phyloP scores from a whole-genome alignment of 176 grass and related monocot genomes.

The Oryza meyeriana region DNA sequence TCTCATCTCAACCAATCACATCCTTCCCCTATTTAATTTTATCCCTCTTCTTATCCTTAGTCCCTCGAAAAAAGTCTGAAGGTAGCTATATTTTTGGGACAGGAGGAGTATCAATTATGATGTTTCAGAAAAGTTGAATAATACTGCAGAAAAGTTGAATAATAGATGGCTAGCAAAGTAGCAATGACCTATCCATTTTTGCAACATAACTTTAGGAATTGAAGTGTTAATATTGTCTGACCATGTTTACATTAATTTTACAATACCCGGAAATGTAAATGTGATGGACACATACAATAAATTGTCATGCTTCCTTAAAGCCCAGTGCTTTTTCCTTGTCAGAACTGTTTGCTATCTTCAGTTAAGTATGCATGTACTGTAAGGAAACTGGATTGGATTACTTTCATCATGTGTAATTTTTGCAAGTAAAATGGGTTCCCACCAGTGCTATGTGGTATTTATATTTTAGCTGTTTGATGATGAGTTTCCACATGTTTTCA shows the following conservation, averaged over 20 bases:
- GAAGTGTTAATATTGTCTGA: neutral
- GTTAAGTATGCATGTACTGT: neutral
- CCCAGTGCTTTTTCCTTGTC: neutral
- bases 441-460: neutral
- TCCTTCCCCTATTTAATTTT: too few species aligned
- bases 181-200: neutral
- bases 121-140: neutral
- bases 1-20: too few species aligned
- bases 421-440: neutral
- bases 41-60: too few species aligned
- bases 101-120: neutral
- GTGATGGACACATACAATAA: neutral
- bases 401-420: neutral
- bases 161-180: neutral
- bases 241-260: neutral
- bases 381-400: neutral
- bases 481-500: constrained; percentile 44
- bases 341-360: neutral
- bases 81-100: too few species aligned
- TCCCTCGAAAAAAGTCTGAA: too few species aligned
- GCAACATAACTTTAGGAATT: neutral
- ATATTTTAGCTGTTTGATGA: neutral
- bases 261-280: neutral
- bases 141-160: neutral
- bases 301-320: neutral